A percentile compares a stretch with the other conserved stretches of the same genome.
phyloP scores from a whole-genome alignment of 495 filamentous ascomycete species.

The Thozetella sp. region DNA sequence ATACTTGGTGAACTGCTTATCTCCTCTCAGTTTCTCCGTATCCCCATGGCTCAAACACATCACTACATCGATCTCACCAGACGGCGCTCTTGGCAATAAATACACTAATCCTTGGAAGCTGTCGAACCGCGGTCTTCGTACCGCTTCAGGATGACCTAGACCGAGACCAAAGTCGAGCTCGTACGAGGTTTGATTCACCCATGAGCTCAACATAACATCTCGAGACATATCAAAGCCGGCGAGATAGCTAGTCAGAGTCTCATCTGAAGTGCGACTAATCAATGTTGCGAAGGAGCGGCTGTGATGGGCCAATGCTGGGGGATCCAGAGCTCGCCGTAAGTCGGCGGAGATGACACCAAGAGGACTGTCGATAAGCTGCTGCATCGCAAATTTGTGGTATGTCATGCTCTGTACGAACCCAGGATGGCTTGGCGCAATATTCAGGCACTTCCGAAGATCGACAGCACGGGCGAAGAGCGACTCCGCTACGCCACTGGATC shows the following conservation, averaged over 20 bases:
- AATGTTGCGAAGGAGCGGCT: constrained; percentile 44
- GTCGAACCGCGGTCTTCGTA: constrained; percentile 45
- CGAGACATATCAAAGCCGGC: constrained; percentile 24
- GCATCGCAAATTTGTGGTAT: constrained; percentile 27
- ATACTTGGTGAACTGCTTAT: constrained; percentile 38
- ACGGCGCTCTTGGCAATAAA: constrained; percentile 38
- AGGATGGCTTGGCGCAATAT: constrained; percentile 40
- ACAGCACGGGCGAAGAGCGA: constrained; percentile 49
- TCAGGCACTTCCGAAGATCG: constrained; percentile 43
- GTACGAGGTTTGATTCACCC: constrained; percentile 46
- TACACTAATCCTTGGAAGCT: constrained; percentile 48
- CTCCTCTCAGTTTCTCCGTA: constrained; percentile 31
- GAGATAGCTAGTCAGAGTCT: constrained; percentile 23
- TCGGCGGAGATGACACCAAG: constrained; percentile 39
- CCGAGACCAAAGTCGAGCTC: constrained; percentile 46
- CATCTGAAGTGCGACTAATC: constrained; percentile 33
- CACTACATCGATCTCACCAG: constrained; percentile 38
- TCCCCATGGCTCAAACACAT: constrained; percentile 48
- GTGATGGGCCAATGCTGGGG: constrained; percentile 28
- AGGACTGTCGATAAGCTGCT: constrained; percentile 26
- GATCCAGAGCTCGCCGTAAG: constrained; percentile 44
- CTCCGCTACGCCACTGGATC: constrained; percentile 23
- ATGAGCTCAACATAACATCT: constrained; percentile 56
- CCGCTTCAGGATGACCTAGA: constrained; percentile 46
- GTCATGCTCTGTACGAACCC: constrained; percentile 45